phyloP scores from a whole-genome alignment of 2,329 filamentous ascomycete genomes.

The Colletotrichum tamarilloi region DNA sequence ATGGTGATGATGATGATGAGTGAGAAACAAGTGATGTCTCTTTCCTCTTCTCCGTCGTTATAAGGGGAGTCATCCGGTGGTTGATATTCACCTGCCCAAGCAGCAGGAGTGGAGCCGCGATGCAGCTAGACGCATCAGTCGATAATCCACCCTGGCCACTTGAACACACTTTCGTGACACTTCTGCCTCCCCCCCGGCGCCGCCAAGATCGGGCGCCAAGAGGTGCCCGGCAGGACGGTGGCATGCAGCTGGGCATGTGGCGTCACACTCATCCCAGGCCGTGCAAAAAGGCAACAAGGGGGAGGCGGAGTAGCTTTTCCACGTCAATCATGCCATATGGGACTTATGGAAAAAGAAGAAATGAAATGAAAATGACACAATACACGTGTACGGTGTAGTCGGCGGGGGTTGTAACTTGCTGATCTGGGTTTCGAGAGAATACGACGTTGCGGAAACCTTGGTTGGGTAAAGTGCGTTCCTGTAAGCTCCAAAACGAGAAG shows the following conservation, averaged over 20 bases:
- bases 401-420: neutral
- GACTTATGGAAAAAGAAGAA: neutral
- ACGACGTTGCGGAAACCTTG: neutral
- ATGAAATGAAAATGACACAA: neutral
- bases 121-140: neutral
- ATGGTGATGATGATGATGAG: neutral
- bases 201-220: slow-evolving; percentile 3
- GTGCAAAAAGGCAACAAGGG: neutral
- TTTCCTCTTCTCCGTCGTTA: neutral
- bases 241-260: slow-evolving; percentile 11
- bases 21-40: neutral
- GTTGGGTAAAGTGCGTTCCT: neutral
- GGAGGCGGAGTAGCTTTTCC: neutral
- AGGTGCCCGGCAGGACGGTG: neutral
- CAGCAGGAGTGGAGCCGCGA: neutral
- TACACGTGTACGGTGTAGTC: neutral
- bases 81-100: neutral
- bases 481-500: neutral
- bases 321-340: neutral
- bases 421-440: neutral
- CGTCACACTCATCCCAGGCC: neutral
- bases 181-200: neutral
- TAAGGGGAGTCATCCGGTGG: neutral
- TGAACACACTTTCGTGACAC: no score
- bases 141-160: neutral